Base-by-base conservation (phyloP, 2,329 filamentous ascomycete genomes). In the Rhynchosporium agropyri region DNA sequence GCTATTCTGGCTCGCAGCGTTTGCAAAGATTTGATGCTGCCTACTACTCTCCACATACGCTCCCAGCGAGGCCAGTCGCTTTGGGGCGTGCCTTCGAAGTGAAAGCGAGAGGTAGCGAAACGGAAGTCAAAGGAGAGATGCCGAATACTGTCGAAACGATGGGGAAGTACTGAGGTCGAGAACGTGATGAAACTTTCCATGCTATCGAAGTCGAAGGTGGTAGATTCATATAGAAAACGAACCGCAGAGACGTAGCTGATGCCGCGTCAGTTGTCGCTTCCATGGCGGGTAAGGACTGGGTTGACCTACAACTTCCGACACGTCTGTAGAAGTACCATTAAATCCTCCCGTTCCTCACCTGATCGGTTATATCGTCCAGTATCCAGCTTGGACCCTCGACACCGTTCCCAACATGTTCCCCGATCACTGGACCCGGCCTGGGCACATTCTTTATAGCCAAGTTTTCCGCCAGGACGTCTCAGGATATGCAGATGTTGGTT, bases 191-290 rank as follows among this genome's bases (percentile, higher is more conserved):
- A 51, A 2, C 49, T 51, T 60, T 70, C 69, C 49, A 70, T 63
- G 49, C 63, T 63, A 15, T 69, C 65, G 33, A 72, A 71, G n/a
- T 72, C 66, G 51, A 72, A 71, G 9, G 50, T 68, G 38, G 69
- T 72, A 50, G 62, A 56, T 15, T 59, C 62, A 54, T 72, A 72
- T n/a, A 72, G 64, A 4, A 71, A 56, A 13, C 61, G 20, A 13
- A 70, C 64, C 53, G 68, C 67, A 40, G 70, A 67, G 7, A 63
- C 55, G 29, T 72, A 72, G 42, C 70, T 72, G 45, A 10, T 43
- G 20, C 7, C 9, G 3, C 26, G 26, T 49, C 43, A 31, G 38
- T 9, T 20, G 8, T n/a, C 53, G n/a, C 26, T 38, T 20, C 56
- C 36, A 13, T 53, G 49, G n/a, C 13, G 3, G 1, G 26, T 7